Base-by-base conservation (phyloP, 2,329 filamentous ascomycete species). In the Colletotrichum sp. region DNA sequence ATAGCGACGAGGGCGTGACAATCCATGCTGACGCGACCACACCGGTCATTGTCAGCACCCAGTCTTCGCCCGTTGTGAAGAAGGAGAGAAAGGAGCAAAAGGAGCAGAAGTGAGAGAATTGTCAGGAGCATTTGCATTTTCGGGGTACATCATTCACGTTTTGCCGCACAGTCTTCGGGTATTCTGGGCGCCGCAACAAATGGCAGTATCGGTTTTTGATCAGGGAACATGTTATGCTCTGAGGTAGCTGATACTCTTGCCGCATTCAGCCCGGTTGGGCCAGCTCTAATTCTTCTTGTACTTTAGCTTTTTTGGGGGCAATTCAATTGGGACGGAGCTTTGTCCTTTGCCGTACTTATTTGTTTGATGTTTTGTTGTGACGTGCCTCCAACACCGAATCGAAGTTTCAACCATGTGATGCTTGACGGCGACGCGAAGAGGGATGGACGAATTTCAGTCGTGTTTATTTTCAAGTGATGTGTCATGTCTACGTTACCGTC, bases 1-100 rank as follows among this genome's bases (percentile, higher is more conserved):
- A 86, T 76, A 88, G 84, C 74, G 89, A 90, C 77, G 90, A 91
- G 80, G 88, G 87, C 75, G 86, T 88, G 72, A 91, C 90, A n/a
- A 87, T 91, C 79, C 87, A 88, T 76, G 86, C 89, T 64, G 88
- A 91, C 77, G 86, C 86, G 71, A 86, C 85, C 68, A 83, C 85
- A 71, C 66, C 74, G 19, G 86, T 85, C 70, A 83, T 85, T 71
- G 85, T 85, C 78, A 88, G 86, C 80, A 85, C 86, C 78, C 84
- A 87, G 78, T 88, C 87, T 30, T 91, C 90, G 59, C 89, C 90
- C 30, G 81, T 84, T 16, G 80, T 82, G 74, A 89, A 89, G 79
- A 64, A 64, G 61, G 30, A 64, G 34, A 61, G 27, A 28, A 61
- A 61, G 57, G 57, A 61, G 57, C 25, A 61, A n/a, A 22, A 61